Evolutionary conservation across 1,139 yeast species (phyloP).

Genomic region (Lipomyces yarrowii): DNA sequence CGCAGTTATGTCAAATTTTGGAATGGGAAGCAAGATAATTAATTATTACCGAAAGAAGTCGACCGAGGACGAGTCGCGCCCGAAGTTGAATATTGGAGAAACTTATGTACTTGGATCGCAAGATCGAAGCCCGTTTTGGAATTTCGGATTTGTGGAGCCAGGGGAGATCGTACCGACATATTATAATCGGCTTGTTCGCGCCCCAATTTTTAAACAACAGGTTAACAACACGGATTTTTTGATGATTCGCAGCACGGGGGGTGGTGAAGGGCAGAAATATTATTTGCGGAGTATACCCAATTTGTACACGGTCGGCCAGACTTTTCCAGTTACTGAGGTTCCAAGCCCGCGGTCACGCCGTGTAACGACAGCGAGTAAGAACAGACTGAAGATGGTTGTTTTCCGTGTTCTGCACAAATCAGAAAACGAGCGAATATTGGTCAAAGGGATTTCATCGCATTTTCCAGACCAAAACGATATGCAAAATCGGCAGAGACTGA

Average conservation of each 20-base stretch:
- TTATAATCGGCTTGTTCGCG: conserved; percentile 88
- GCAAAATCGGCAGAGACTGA: conserved; percentile 93
- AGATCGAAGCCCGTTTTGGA: conserved; percentile 97
- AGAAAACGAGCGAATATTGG: conserved; percentile 74
- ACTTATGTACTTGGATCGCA: conserved; percentile 94
- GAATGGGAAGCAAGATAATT: conserved; percentile 93
- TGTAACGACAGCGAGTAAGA: conserved; percentile 90
- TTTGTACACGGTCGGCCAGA: conserved; percentile 86
- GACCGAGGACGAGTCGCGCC: conserved; percentile 83
- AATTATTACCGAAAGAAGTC: conserved; percentile 86
- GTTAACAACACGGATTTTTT: conserved; percentile 77
- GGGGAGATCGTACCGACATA: conserved; percentile 93
- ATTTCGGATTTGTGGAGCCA: conserved; percentile 93
- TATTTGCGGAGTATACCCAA: conserved; percentile 68
- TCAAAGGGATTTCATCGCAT: conserved; percentile 86
- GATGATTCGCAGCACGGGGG: conserved; percentile 78
- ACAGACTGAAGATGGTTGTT: conserved; percentile 90
- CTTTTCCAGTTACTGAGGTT: conserved; percentile 89
- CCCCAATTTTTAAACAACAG: conserved; percentile 91
- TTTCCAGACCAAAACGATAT: conserved; percentile 97
- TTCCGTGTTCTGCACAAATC: conserved; percentile 81
- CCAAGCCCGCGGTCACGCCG: conserved; percentile 98
- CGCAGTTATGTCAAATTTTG: conserved; percentile 77
- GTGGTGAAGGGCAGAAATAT: conserved; percentile 56
- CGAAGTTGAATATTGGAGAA: conserved; percentile 89